Evolutionary conservation across 2,329 filamentous ascomycete species (phyloP).

Genomic region (Diaporthe caulivora): DNA sequence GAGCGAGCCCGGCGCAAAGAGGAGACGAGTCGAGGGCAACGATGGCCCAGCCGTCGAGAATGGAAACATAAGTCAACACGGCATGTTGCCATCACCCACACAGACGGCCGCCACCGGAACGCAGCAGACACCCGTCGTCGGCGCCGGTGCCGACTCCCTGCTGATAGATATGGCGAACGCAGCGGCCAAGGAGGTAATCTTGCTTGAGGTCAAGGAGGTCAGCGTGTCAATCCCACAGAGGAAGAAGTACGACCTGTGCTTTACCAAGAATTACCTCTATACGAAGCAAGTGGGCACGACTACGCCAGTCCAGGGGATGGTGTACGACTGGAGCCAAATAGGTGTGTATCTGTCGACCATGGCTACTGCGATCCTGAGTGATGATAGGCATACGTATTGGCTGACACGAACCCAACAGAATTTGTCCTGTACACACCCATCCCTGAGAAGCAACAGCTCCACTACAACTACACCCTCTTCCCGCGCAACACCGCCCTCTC

Average conservation of each 20-base stretch:
- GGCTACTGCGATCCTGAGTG: background rate
- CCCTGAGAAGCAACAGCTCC: conserved; percentile 73
- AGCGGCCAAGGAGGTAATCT: conserved; percentile 62
- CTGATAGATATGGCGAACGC: conserved; percentile 45
- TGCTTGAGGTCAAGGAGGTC: conserved; percentile 74
- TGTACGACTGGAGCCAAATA: conserved; percentile 72
- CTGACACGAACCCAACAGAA: conserved; percentile 54
- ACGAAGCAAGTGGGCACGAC: conserved; percentile 65
- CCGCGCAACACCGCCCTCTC: conserved; percentile 63
- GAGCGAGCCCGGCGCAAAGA: conserved; percentile 38
- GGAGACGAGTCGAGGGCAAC: conserved; percentile 34
- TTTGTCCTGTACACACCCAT: conserved; percentile 74
- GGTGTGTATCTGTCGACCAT: conserved; percentile 56
- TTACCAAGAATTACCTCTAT: conserved; percentile 71
- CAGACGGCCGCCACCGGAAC: conserved; percentile 14
- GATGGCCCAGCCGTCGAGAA: conserved; percentile 18
- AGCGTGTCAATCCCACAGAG: conserved; percentile 76
- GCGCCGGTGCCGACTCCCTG: conserved; percentile 40
- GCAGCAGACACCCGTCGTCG: conserved; percentile 14
- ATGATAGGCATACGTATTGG: too few species aligned
- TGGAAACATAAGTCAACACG: conserved; percentile 25
- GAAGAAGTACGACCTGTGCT: conserved; percentile 76
- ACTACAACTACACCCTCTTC: conserved; percentile 75
- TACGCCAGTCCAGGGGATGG: conserved; percentile 64
- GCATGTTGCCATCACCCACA: conserved; percentile 28